These are phyloP conservation scores for Ramaria sp. DNA, from an alignment of 768 basidiomycete species.

Conservation along the genomic window DNA sequence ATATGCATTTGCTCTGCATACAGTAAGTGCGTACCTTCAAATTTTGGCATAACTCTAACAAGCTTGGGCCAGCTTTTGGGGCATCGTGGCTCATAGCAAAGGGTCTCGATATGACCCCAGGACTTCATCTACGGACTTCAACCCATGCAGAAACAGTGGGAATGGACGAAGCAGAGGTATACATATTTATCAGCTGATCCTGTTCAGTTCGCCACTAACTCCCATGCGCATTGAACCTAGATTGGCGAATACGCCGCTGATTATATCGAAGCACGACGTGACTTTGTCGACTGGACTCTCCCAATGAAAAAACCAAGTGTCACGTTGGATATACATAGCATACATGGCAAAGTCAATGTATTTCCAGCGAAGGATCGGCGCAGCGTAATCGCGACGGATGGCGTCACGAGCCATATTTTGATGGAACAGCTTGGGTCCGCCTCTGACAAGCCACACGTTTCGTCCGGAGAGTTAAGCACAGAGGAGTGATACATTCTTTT, in stretches of 20 bases:
- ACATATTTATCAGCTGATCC: slow-evolving; percentile 10
- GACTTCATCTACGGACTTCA: slow-evolving; percentile 42
- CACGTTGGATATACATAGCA: background rate
- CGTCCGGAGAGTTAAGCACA: too few relatives aligned
- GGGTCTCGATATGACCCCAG: slow-evolving; percentile 44
- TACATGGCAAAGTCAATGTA: background rate
- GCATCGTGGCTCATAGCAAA: slow-evolving; percentile 54
- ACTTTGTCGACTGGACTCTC: slow-evolving; percentile 46
- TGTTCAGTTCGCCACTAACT: background rate
- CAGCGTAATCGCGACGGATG: background rate
- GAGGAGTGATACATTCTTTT: too few relatives aligned
- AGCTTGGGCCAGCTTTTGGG: slow-evolving; percentile 30
- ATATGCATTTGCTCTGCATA: slow-evolving; percentile 48
- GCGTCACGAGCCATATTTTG: too few relatives aligned
- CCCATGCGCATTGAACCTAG: slow-evolving; percentile 20
- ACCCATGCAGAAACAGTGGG: slow-evolving; percentile 50
- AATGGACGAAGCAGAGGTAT: slow-evolving; percentile 64
- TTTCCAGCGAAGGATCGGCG: background rate
- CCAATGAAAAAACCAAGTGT: background rate
- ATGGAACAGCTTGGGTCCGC: too few relatives aligned
- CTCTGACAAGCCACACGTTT: too few relatives aligned
- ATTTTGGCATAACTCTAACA: slow-evolving; percentile 6
- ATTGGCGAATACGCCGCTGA: slow-evolving; percentile 63
- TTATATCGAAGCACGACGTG: slow-evolving; percentile 59
- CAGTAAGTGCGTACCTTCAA: slow-evolving; percentile 15